Conservation (phyloP, 257 asterid genomes). For the Echium plantagineum region DNA sequence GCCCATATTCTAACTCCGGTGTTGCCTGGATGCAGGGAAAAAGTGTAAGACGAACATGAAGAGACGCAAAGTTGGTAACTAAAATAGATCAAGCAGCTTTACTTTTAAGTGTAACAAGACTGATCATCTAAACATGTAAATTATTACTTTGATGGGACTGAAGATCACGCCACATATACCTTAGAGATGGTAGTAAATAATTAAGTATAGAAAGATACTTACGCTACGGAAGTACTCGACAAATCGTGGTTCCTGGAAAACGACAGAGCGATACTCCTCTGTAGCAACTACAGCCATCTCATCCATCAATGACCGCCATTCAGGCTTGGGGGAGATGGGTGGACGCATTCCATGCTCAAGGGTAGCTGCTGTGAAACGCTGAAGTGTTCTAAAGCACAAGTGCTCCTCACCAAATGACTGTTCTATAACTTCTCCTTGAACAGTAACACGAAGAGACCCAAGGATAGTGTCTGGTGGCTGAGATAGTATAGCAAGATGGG, state of each 20-base stretch:
- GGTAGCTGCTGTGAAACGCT: slow-evolving; percentile 89
- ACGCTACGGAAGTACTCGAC: slow-evolving; percentile 95
- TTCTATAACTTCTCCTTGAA: slow-evolving; percentile 93
- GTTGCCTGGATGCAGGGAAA: slow-evolving; percentile 45
- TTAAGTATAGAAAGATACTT: slow-evolving; percentile 18
- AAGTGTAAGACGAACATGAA: no score
- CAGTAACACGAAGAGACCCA: slow-evolving; percentile 91
- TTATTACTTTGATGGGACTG: neutral
- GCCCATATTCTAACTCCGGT: slow-evolving; percentile 84
- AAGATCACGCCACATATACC: neutral
- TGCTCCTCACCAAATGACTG: slow-evolving; percentile 95
- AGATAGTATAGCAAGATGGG: slow-evolving; percentile 89
- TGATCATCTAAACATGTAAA: neutral
- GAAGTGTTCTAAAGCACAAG: slow-evolving; percentile 84
- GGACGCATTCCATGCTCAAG: slow-evolving; percentile 96
- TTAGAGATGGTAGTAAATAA: neutral
- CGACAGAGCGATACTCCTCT: slow-evolving; percentile 70
- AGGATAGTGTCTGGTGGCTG: slow-evolving; percentile 92
- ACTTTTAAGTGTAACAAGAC: no score
- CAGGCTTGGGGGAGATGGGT: slow-evolving; percentile 81
- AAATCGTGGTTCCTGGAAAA: slow-evolving; percentile 84
- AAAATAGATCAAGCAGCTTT: neutral
- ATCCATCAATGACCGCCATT: slow-evolving; percentile 87
- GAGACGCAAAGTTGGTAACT: neutral
- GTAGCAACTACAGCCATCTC: slow-evolving; percentile 87